Conservation (phyloP, 2,329 filamentous ascomycete genomes). For the Fusarium brevicatenulatum region DNA sequence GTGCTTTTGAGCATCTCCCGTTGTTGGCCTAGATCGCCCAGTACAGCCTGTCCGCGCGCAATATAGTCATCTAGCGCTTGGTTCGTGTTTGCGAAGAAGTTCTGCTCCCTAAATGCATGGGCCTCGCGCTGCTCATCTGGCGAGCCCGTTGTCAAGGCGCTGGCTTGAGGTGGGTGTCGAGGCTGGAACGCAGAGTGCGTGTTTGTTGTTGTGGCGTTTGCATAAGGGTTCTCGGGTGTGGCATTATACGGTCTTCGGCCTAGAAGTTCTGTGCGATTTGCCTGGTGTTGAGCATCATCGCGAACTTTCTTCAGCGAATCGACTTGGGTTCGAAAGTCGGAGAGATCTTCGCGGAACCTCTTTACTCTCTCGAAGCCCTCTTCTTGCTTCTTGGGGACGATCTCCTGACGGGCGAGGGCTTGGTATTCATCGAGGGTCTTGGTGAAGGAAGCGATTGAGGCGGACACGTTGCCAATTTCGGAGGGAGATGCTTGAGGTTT, state of each 20-base stretch:
- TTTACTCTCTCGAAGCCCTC: slow-evolving; percentile 88
- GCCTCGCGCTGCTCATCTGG: slow-evolving; percentile 77
- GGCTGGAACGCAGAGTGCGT: slow-evolving; percentile 52
- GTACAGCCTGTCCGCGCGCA: slow-evolving; percentile 87
- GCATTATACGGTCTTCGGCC: slow-evolving; percentile 82
- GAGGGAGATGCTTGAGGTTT: slow-evolving; percentile 69
- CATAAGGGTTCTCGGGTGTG: slow-evolving; percentile 94
- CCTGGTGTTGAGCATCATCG: slow-evolving; percentile 75
- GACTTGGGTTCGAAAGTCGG: slow-evolving; percentile 81
- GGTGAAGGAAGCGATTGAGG: slow-evolving; percentile 80
- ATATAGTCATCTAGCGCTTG: slow-evolving; percentile 92
- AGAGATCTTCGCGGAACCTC: slow-evolving; percentile 84
- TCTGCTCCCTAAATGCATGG: slow-evolving; percentile 89
- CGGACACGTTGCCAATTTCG: slow-evolving; percentile 75
- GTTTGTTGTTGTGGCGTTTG: slow-evolving; percentile 60
- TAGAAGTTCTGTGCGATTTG: slow-evolving; percentile 82
- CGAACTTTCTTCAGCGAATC: slow-evolving; percentile 79
- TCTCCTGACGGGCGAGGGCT: slow-evolving; percentile 84
- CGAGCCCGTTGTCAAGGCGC: slow-evolving; percentile 54
- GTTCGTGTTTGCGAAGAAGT: slow-evolving; percentile 85
- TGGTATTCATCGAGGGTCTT: slow-evolving; percentile 95
- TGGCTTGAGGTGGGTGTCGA: slow-evolving; percentile 54
- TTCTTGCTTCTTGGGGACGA: slow-evolving; percentile 89
- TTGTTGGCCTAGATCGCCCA: slow-evolving; percentile 89
- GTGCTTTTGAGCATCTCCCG: slow-evolving; percentile 95